Evolutionary conservation across 1,139 yeast genomes (phyloP).

Genomic region (Scheffersomyces titani): DNA sequence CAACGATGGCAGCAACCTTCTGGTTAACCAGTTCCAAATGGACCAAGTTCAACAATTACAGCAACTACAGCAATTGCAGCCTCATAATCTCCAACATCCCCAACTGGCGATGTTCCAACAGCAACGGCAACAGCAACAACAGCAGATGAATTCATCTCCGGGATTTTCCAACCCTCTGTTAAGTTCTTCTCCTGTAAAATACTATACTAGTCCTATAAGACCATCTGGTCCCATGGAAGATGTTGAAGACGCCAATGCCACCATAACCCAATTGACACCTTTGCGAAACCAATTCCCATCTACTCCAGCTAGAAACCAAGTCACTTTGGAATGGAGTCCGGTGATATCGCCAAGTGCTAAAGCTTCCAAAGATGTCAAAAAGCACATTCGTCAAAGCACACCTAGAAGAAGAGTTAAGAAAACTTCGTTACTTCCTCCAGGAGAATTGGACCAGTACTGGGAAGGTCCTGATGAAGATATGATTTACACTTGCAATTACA

Average conservation of each 20-base stretch:
- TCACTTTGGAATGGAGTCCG: constrained; percentile 57
- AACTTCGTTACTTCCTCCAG: constrained; percentile 83
- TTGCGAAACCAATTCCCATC: constrained; percentile 33
- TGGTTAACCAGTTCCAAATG: constrained; percentile 6
- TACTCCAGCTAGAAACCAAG: constrained; percentile 38
- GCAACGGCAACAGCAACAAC: constrained; percentile 6
- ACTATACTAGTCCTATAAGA: constrained; percentile 29
- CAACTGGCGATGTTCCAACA: constrained; percentile 7
- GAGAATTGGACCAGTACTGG: constrained; percentile 83
- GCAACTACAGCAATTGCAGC: constrained; percentile 8
- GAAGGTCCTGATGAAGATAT: constrained; percentile 75
- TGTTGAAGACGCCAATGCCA: constrained; percentile 41
- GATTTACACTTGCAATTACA: constrained; percentile 70
- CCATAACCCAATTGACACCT: constrained; percentile 45
- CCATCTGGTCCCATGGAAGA: constrained; percentile 25
- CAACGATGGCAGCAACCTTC: constrained; percentile 3
- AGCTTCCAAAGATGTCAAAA: constrained; percentile 36
- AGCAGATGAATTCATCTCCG: constrained; percentile 27
- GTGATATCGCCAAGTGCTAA: constrained; percentile 49
- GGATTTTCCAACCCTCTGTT: constrained; percentile 21
- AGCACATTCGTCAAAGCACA: constrained; percentile 42
- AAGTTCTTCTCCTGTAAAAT: constrained; percentile 37
- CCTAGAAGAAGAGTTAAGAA: constrained; percentile 52
- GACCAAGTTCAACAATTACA: constrained; percentile 7
- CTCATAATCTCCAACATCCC: constrained; percentile 8